Evolutionary conservation across 345 rosid species (phyloP), one percentile per base, ranked within the genome.

Genomic region (Gynandropsis gynandra): DNA sequence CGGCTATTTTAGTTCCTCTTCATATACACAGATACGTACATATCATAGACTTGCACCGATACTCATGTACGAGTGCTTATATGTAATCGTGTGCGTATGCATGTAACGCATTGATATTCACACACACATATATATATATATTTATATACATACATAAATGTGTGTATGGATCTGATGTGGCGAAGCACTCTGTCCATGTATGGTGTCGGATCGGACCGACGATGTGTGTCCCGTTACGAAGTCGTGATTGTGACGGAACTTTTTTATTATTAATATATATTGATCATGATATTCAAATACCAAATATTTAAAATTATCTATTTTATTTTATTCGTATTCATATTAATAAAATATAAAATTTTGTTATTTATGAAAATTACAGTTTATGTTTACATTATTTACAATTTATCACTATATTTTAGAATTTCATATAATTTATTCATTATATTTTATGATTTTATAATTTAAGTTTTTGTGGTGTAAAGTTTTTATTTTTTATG

Each of bases 71-170:
- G 11, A 9, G 40, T 36, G 40, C 13, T 11, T 36, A 27, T 24
- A 14, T 37, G 46, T 29, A n/a, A n/a, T n/a, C n/a, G 54, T 49
- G 51, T 63, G 50, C 18, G 55, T 36, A 40, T 64, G 68, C 68
- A 64, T 64, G 43, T 7, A 40, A 31, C 11, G 42, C 19, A 34
- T 35, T n/a, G n/a, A n/a, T n/a, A n/a, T n/a, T n/a, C n/a, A n/a
- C n/a, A n/a, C n/a, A n/a, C n/a, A n/a, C n/a, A n/a, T n/a, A n/a
- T 19, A 4, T 51, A 12, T 50, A 58, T 11, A 31, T 54, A 13
- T 53, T 36, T 54, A 47, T 56, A 42, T 24, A 24, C 5, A 24
- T 2, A 24, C 29, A 5, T 24, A 5, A 2, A 2, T 24, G 29
- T 24, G 29, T 24, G 29, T 24, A 24, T 24, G 29, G 29, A 24